A percentile compares a stretch with the other conserved stretches of the same genome.
Conservation (phyloP, 768 basidiomycete genomes). For the Pulveroboletus sp. region DNA sequence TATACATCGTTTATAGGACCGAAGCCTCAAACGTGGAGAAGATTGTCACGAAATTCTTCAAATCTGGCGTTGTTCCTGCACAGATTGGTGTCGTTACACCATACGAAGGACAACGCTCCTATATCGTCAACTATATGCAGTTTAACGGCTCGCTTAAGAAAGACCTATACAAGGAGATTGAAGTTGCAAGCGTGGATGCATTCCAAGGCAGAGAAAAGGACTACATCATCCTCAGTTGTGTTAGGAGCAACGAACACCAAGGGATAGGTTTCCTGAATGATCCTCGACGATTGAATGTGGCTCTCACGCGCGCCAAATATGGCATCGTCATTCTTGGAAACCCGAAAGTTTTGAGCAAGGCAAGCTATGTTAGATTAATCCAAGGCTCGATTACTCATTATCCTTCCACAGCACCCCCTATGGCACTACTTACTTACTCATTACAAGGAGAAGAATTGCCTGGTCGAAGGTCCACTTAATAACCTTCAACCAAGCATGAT, state of each 20-base stretch:
- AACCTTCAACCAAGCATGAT: slow-evolving; percentile 99
- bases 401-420: slow-evolving; percentile 71
- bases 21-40: slow-evolving; percentile 99
- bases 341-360: slow-evolving; percentile 98
- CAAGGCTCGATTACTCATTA: slow-evolving; percentile 10
- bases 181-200: slow-evolving; percentile 97
- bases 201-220: slow-evolving; percentile 99
- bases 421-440: slow-evolving; percentile 99
- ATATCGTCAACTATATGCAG: slow-evolving; percentile 99
- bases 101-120: slow-evolving; percentile 97
- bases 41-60: slow-evolving; percentile 99
- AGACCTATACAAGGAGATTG: slow-evolving; percentile 98
- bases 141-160: slow-evolving; percentile 99
- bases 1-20: slow-evolving; percentile 51
- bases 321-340: slow-evolving; percentile 99
- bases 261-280: slow-evolving; percentile 99
- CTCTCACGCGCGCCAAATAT: slow-evolving; percentile 95
- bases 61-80: slow-evolving; percentile 89
- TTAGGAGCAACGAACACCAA: slow-evolving; percentile 98
- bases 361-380: slow-evolving; percentile 30
- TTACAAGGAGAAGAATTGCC: slow-evolving; percentile 91
- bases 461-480: slow-evolving; percentile 94
- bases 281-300: slow-evolving; percentile 93
- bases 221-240: slow-evolving; percentile 97
- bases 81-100: slow-evolving; percentile 99